Conservation (phyloP, 768 basidiomycete genomes). For the Trametes cubensis region DNA sequence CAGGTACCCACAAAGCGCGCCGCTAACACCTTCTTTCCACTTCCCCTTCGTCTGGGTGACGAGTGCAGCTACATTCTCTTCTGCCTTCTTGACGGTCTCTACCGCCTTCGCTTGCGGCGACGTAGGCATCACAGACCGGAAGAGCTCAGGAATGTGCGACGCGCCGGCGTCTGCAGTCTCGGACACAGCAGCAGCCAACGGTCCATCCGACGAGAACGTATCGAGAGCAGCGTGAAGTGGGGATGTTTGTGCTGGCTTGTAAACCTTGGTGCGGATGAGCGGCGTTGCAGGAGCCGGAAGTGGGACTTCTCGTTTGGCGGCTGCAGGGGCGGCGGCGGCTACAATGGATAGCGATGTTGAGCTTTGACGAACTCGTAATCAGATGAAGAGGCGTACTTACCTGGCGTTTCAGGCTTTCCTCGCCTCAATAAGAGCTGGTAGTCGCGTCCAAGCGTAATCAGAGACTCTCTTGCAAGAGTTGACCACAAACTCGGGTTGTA, state of each 20-base stretch:
- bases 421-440: conserved; percentile 66
- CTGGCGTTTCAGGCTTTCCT: conserved; percentile 47
- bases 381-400: conserved; percentile 19
- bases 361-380: background rate
- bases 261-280: conserved; percentile 45
- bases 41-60: conserved; percentile 19
- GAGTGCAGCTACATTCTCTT: conserved; percentile 28
- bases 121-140: conserved; percentile 42
- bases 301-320: conserved; percentile 39
- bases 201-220: conserved; percentile 60
- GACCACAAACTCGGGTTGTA: conserved; percentile 66
- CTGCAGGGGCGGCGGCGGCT: conserved; percentile 34
- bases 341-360: background rate
- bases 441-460: conserved; percentile 66
- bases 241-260: conserved; percentile 47
- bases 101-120: conserved; percentile 22
- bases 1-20: conserved; percentile 30
- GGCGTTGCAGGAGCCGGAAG: conserved; percentile 41
- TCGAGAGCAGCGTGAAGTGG: conserved; percentile 57
- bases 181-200: conserved; percentile 43
- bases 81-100: conserved; percentile 32
- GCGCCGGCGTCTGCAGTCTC: conserved; percentile 53
- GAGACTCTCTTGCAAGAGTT: conserved; percentile 55
- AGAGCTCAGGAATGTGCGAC: conserved; percentile 53
- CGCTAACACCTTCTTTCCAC: conserved; percentile 18